Conservation (phyloP, 768 basidiomycete genomes). For the Termitomyces sp. region DNA sequence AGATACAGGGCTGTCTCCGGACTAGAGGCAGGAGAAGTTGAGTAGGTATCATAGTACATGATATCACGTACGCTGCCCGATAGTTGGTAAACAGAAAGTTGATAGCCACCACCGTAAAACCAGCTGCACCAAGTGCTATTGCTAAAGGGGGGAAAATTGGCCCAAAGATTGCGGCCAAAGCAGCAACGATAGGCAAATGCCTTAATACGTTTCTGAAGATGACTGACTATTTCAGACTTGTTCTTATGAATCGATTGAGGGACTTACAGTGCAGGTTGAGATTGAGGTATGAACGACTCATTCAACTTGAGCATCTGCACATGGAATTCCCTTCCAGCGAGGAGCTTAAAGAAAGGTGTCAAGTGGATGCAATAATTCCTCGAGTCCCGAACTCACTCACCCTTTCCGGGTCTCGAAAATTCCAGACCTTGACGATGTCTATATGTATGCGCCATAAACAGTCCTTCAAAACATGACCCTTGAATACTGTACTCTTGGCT, state of each 20-base stretch:
- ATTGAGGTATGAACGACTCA: neutral
- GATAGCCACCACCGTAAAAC: neutral
- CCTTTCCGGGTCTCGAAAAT: slow-evolving; percentile 17
- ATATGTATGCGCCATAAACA: slow-evolving; percentile 10
- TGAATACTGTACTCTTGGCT: slow-evolving; percentile 2
- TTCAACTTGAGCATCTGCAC: neutral
- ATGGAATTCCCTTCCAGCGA: neutral
- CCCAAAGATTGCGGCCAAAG: slow-evolving; percentile 1
- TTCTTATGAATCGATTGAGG: neutral
- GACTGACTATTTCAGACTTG: neutral
- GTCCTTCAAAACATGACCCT: neutral
- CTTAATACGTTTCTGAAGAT: neutral
- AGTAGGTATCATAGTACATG: neutral
- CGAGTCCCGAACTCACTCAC: slow-evolving; percentile 2
- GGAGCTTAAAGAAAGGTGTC: neutral
- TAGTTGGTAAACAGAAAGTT: neutral
- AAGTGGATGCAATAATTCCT: neutral
- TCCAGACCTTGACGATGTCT: slow-evolving; percentile 20
- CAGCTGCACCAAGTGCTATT: slow-evolving; percentile 1
- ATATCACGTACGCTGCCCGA: neutral
- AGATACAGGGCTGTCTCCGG: slow-evolving; percentile 6
- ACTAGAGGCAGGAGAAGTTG: neutral
- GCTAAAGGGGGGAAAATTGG: slow-evolving; percentile 7
- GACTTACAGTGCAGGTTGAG: neutral
- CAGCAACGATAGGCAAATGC: neutral